Evolutionary conservation across 2,329 filamentous ascomycete genomes (phyloP).

Genomic region (Aureobasidium sp.): DNA sequence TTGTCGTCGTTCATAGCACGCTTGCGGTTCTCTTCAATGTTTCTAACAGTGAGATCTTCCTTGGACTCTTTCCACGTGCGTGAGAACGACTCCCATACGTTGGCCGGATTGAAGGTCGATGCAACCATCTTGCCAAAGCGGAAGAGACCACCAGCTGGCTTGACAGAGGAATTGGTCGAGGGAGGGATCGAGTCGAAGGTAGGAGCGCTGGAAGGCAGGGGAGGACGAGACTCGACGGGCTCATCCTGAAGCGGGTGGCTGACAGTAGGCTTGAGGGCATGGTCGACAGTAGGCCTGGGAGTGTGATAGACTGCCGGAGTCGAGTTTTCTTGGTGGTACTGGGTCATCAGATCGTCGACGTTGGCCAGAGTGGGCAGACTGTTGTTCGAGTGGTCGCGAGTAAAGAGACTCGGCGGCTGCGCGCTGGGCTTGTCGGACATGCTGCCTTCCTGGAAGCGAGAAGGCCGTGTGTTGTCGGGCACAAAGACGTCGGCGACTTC

Average conservation of each 20-base stretch:
- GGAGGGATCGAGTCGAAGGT: conserved; percentile 4
- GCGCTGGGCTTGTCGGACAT: conserved; percentile 76
- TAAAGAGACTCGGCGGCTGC: conserved; percentile 62
- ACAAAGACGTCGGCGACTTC: not conserved
- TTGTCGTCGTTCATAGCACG: conserved; percentile 29
- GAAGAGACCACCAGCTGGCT: conserved; percentile 37
- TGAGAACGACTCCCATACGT: conserved; percentile 38
- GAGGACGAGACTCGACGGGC: not conserved
- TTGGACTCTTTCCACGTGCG: conserved; percentile 40
- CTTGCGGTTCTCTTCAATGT: conserved; percentile 31
- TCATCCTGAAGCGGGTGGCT: not conserved
- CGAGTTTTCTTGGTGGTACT: conserved; percentile 26
- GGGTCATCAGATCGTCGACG: conserved; percentile 34
- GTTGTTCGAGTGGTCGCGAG: conserved; percentile 33
- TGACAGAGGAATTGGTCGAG: not conserved
- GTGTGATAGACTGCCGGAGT: not conserved
- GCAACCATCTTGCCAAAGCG: conserved; percentile 50
- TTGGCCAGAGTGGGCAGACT: conserved; percentile 25
- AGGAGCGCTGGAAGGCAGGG: not conserved
- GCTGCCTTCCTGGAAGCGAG: conserved; percentile 67
- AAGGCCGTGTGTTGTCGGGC: conserved; percentile 43
- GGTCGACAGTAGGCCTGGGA: not conserved
- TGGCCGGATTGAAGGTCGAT: conserved; percentile 48
- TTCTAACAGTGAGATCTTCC: conserved; percentile 33
- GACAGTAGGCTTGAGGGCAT: not conserved